These are phyloP conservation scores for Acanthamoeba royreba DNA, from an alignment of 208 protist genomes.

Conservation along the genomic window DNA sequence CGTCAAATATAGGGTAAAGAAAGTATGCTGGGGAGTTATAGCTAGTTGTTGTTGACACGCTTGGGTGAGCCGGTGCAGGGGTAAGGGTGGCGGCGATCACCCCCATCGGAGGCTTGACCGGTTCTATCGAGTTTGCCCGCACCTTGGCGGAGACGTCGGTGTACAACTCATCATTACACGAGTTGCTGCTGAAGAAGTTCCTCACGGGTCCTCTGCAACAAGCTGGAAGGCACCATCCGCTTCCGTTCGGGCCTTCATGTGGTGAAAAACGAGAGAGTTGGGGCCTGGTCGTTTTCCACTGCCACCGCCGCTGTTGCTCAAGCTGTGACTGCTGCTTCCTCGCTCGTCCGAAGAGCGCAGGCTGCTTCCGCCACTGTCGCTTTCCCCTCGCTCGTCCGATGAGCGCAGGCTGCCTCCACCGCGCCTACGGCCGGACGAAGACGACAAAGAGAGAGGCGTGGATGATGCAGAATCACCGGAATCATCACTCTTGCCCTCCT, in stretches of 20 bases:
- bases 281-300: not conserved
- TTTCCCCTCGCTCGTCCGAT: not conserved
- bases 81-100: too few species aligned
- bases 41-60: too few species aligned
- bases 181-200: too few species aligned
- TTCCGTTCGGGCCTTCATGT: conserved; percentile 1
- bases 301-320: not conserved
- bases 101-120: too few species aligned
- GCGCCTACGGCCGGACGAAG: not conserved
- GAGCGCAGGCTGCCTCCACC: not conserved
- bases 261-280: not conserved
- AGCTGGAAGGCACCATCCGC: not conserved
- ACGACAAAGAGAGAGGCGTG: not conserved
- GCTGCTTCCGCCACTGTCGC: not conserved
- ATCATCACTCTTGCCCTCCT: not conserved
- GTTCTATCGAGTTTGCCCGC: too few species aligned
- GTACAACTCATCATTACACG: too few species aligned
- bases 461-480: not conserved
- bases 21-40: too few species aligned
- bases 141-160: too few species aligned
- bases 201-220: not conserved
- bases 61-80: too few species aligned
- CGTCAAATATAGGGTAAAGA: too few species aligned
- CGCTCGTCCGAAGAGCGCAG: not conserved
- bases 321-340: not conserved